Conservation (phyloP, 495 filamentous ascomycete species). For the Trichoderma gamsii region DNA sequence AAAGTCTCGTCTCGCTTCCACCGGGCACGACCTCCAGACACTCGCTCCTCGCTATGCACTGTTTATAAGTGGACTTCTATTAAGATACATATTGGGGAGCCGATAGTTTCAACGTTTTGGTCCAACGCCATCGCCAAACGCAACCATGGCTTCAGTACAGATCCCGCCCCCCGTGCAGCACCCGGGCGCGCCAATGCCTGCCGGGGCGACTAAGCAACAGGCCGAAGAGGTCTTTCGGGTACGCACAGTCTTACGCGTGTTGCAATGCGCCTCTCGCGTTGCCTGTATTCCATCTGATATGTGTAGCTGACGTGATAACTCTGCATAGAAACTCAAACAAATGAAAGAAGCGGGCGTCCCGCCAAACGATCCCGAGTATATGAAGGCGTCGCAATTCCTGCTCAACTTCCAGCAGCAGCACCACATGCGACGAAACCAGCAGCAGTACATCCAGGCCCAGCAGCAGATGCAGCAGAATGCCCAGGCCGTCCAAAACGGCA, state of each 20-base stretch:
- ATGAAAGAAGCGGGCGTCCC: constrained; percentile 72
- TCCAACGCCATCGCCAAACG: neutral
- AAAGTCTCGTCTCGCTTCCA: neutral
- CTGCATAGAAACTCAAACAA: constrained; percentile 65
- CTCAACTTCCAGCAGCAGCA: constrained; percentile 58
- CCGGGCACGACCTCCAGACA: neutral
- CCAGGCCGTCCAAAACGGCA: constrained; percentile 30
- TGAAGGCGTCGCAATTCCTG: constrained; percentile 65
- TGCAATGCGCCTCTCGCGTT: constrained; percentile 11
- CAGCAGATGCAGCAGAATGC: constrained; percentile 26
- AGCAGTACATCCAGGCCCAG: constrained; percentile 38
- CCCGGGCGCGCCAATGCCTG: constrained; percentile 48
- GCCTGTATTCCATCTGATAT: neutral
- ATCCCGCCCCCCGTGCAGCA: constrained; percentile 58
- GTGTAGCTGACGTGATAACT: constrained; percentile 5
- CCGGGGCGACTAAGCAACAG: constrained; percentile 53
- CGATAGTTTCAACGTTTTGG: neutral
- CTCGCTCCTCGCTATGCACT: constrained; percentile 9
- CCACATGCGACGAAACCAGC: constrained; percentile 46
- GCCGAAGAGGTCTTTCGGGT: constrained; percentile 58
- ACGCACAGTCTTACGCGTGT: constrained; percentile 24
- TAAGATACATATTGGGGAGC: neutral
- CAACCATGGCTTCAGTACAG: constrained; percentile 73
- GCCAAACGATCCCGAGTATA: constrained; percentile 70
- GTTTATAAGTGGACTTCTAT: neutral